A percentile compares a stretch with the other conserved stretches of the same genome.
Evolutionary conservation across 2,329 filamentous ascomycete genomes (phyloP).

Genomic region (Tolypocladium nubicola): DNA sequence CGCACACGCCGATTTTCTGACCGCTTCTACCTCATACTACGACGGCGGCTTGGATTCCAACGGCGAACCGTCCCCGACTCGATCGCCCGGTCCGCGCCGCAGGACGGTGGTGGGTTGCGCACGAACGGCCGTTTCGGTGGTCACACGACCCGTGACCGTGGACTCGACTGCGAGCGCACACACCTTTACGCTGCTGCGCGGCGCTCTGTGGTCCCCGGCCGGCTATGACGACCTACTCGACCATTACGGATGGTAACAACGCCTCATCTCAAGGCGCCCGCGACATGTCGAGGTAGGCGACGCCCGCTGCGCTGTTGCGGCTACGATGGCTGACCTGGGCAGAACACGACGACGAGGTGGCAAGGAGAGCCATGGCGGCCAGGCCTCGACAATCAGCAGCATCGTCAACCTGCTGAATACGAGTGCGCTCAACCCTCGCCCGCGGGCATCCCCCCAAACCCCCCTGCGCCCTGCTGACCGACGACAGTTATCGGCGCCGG

Average conservation of each 20-base stretch:
- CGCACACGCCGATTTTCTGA: background rate
- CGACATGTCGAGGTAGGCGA: slow-evolving; percentile 38
- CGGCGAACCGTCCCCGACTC: background rate
- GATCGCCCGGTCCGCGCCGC: background rate
- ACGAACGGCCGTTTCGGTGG: background rate
- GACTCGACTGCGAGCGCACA: background rate
- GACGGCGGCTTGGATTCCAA: background rate
- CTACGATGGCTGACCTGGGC: slow-evolving; percentile 4
- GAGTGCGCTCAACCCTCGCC: slow-evolving; percentile 43
- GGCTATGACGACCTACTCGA: slow-evolving; percentile 46
- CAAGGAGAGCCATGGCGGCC: slow-evolving; percentile 58
- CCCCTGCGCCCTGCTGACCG: slow-evolving; percentile 6
- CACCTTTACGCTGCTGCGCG: slow-evolving; percentile 1
- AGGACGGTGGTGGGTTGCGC: background rate
- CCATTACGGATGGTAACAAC: slow-evolving; percentile 36
- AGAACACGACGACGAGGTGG: slow-evolving; percentile 52
- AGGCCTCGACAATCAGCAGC: slow-evolving; percentile 83
- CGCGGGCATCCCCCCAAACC: background rate
- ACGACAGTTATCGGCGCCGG: slow-evolving; percentile 80
- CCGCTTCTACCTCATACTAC: background rate
- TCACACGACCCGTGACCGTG: background rate
- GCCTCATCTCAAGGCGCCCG: slow-evolving; percentile 26
- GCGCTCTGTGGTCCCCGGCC: slow-evolving; percentile 2
- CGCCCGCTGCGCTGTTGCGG: slow-evolving; percentile 1
- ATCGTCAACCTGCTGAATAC: slow-evolving; percentile 95